Percentiles rank a stretch among this genome's conserved stretches.
Evolutionary conservation across 805 yeast genomes (phyloP).

Genomic region (Suhomyces tanzawaensis): DNA sequence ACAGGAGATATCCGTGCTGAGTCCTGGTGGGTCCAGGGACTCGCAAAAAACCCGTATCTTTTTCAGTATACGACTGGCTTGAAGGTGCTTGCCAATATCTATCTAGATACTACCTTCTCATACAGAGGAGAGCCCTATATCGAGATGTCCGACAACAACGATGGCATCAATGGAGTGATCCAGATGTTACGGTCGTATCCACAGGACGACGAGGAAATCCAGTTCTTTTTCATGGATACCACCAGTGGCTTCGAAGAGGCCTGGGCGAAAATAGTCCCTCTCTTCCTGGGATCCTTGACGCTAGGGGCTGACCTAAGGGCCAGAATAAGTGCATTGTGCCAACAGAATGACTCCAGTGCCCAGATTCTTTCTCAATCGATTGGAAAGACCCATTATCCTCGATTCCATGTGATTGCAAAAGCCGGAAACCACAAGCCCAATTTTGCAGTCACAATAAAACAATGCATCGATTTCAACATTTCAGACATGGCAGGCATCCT

Average conservation of each 20-base stretch:
- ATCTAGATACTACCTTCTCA: constrained; percentile 55
- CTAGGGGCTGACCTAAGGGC: constrained; percentile 6
- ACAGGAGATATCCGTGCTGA: constrained; percentile 64
- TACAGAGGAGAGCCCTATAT: constrained; percentile 50
- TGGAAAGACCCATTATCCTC: background rate
- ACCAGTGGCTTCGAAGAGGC: constrained; percentile 54
- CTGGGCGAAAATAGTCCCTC: constrained; percentile 38
- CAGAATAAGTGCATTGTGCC: background rate
- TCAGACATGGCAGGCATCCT: constrained; percentile 30
- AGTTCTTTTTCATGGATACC: constrained; percentile 40
- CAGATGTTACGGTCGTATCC: constrained; percentile 44
- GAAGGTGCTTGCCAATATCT: constrained; percentile 41
- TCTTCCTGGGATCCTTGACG: constrained; percentile 17
- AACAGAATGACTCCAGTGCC: background rate
- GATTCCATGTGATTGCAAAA: constrained; percentile 2
- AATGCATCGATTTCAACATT: constrained; percentile 37
- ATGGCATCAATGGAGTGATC: constrained; percentile 37
- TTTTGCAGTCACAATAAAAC: constrained; percentile 28
- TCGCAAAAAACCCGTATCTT: constrained; percentile 38
- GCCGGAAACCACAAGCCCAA: background rate
- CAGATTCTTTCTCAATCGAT: background rate
- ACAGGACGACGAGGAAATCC: constrained; percentile 31
- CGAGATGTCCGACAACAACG: constrained; percentile 39
- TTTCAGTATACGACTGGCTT: constrained; percentile 39
- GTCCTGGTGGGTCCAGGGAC: constrained; percentile 44